Conservation (phyloP, 768 basidiomycete species). For the Termitomyces sp. region DNA sequence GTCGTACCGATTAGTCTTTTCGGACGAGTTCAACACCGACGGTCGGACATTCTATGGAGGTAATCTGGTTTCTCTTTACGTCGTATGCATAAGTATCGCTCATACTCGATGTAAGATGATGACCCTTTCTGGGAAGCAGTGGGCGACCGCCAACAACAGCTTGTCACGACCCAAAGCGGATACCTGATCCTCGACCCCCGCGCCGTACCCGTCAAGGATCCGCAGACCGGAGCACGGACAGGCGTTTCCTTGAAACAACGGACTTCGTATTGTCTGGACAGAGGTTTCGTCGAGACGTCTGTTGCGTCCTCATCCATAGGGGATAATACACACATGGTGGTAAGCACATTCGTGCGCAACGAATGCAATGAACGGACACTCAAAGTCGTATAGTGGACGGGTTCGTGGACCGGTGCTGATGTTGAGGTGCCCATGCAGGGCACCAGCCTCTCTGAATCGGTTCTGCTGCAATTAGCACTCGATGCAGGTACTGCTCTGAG, state of each 20-base stretch:
- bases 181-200: neutral
- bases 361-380: neutral
- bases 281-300: constrained; percentile 18
- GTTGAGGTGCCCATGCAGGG: neutral
- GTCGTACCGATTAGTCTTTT: constrained; percentile 49
- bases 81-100: neutral
- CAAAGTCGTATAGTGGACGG: constrained; percentile 5
- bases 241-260: constrained; percentile 3
- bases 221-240: neutral
- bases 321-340: neutral
- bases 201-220: neutral
- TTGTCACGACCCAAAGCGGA: constrained; percentile 8
- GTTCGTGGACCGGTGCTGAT: neutral
- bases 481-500: neutral
- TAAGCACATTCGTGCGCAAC: neutral
- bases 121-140: constrained; percentile 12
- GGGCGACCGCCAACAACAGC: neutral
- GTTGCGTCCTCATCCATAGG: neutral
- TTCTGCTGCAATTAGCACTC: neutral
- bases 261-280: constrained; percentile 13
- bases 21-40: constrained; percentile 58
- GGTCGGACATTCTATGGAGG: constrained; percentile 26
- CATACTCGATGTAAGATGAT: constrained; percentile 3
- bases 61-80: neutral
- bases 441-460: neutral